Base-by-base conservation (phyloP, 345 rosid genomes). In the Physaria fendleri region DNA sequence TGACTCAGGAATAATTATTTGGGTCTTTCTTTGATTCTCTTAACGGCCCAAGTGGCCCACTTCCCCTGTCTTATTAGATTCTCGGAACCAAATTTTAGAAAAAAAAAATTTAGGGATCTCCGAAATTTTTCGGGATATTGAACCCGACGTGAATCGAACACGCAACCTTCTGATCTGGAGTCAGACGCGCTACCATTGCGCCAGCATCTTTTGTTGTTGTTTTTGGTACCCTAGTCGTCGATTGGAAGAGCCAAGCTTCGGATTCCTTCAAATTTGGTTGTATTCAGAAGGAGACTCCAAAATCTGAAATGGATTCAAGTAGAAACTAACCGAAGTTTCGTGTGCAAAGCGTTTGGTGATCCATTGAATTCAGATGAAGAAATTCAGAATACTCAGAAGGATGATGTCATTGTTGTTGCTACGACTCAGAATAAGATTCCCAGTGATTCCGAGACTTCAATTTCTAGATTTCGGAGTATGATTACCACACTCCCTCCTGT, bases 121-220 rank as follows among this genome's bases (percentile, higher is more conserved):
- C 68, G 30, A 45, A 69, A 2, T 0, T 21, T 60, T 33, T 61
- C 47, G 59, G 60, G 65, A 2, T 0, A 3, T 76, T 80, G 97
- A 89, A 87, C 91, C 88, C 82, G 82, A 84, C 93, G 83, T 85
- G 83, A 88, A 86, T 85, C 90, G 85, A 92, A 84, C 93, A 79
- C 89, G 91, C 94, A 85, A 89, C 91, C 95, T 92, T 92, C 86
- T 86, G 95, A 84, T 81, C 94, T 78, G 91, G 95, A 84, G 95
- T 84, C 89, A 84, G 93, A 86, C 93, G 89, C 89, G 91, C 95
- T 86, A 88, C 94, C 97, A 81, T 92, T 88, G 95, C 94, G 94
- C 96, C 97, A 83, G 3, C 14, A 28, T 22, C 15, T 48, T 30
- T 59, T 33, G 18, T 54, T 40, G 23, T 39, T 40, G 8, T 49